A percentile compares a stretch with the other conserved stretches of the same genome.
phyloP scores from a whole-genome alignment of 805 yeast species.

The Candida easanensis region DNA sequence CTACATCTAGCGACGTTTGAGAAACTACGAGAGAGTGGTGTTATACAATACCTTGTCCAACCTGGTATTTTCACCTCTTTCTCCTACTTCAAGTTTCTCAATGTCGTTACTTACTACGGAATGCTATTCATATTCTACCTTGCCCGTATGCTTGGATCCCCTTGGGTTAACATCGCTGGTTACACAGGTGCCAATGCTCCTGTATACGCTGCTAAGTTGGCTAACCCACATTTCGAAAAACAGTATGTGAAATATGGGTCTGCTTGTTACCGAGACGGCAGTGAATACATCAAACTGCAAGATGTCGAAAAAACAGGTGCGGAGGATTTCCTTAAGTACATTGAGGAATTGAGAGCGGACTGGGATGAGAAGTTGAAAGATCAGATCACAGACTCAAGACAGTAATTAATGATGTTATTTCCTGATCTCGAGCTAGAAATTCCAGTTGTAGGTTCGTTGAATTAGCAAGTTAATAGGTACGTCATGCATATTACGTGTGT shows the following conservation, averaged over 20 bases:
- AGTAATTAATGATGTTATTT: conserved; percentile 5
- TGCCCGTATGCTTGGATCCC: conserved; percentile 79
- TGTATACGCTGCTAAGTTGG: conserved; percentile 56
- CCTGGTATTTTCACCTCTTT: conserved; percentile 93
- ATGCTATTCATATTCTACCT: conserved; percentile 83
- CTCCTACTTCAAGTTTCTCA: conserved; percentile 73
- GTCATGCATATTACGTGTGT: too few relatives aligned
- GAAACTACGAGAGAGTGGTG: conserved; percentile 46
- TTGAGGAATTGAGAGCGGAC: conserved; percentile 51
- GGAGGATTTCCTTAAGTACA: conserved; percentile 61
- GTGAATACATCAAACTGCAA: conserved; percentile 54
- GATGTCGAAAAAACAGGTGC: conserved; percentile 64
- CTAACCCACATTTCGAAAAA: conserved; percentile 43
- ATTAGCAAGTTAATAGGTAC: too few relatives aligned
- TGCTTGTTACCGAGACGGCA: conserved; percentile 61
- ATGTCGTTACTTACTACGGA: conserved; percentile 76
- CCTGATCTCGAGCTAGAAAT: too few relatives aligned
- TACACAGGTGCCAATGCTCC: conserved; percentile 90
- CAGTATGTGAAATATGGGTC: conserved; percentile 70
- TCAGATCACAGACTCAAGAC: conserved; percentile 53
- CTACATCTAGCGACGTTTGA: conserved; percentile 71
- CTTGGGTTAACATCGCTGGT: conserved; percentile 86
- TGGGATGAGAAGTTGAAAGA: conserved; percentile 77
- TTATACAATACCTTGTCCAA: conserved; percentile 76
- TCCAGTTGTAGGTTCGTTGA: too few relatives aligned